Evolutionary conservation across 441 rosid genomes (phyloP).

Genomic region (Pelargonium myrrhifolium): DNA sequence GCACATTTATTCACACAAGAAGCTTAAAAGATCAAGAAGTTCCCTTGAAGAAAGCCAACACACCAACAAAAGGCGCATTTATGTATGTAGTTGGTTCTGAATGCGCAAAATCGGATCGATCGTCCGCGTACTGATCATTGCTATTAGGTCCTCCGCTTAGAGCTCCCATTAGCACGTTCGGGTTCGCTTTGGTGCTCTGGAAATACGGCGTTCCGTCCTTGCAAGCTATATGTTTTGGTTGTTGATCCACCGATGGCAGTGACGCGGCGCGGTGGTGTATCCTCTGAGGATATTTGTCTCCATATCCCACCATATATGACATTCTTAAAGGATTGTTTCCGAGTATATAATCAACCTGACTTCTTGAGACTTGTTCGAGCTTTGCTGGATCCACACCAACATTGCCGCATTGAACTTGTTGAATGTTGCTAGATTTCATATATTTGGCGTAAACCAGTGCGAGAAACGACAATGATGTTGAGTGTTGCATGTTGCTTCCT

Average conservation of each 20-base stretch:
- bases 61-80: slow-evolving; percentile 17
- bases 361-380: slow-evolving; percentile 5
- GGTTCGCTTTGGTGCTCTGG: slow-evolving; percentile 2
- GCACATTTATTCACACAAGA: too few relatives aligned
- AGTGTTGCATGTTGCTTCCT: slow-evolving; percentile 13
- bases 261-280: slow-evolving; percentile 18
- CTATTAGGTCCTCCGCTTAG: slow-evolving; percentile 16
- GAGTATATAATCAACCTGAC: slow-evolving; percentile 16
- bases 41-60: slow-evolving; percentile 17
- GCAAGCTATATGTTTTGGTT: neutral
- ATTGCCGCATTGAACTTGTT: slow-evolving; percentile 3
- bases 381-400: slow-evolving; percentile 1
- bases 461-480: slow-evolving; percentile 10
- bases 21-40: neutral
- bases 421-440: neutral
- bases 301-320: slow-evolving; percentile 21
- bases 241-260: slow-evolving; percentile 5
- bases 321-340: slow-evolving; percentile 11
- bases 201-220: slow-evolving; percentile 3
- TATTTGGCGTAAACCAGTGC: slow-evolving; percentile 9
- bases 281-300: slow-evolving; percentile 1
- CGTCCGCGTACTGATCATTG: slow-evolving; percentile 9
- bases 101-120: neutral
- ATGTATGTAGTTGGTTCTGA: slow-evolving; percentile 18
- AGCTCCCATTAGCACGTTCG: slow-evolving; percentile 12